Base-by-base conservation (phyloP, 2,329 filamentous ascomycete species). In the Trichophyton mentagrophytes region DNA sequence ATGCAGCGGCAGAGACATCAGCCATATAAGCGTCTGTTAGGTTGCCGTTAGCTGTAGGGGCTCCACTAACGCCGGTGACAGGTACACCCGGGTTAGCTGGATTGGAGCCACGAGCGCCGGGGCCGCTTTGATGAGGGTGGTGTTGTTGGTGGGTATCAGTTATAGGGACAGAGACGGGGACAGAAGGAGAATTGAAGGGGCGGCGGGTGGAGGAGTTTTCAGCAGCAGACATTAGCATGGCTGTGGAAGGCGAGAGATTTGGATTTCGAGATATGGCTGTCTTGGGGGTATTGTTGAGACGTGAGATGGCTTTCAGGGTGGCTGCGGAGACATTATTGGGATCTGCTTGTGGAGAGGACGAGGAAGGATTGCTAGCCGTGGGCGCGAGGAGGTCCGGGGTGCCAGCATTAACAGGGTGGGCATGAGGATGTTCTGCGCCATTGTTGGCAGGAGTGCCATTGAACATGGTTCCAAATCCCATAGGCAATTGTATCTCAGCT, bases 391-490 rank as follows among this genome's bases (percentile, higher is more conserved):
- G 60, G n/a, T 49, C 61, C 20, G 42, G 61, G 42, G 30, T 59
- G 15, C 30, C 36, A 9, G 22, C 13, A 8, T 60, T 36, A 58
- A 44, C 47, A 15, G 25, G 38, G 30, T 55, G 62, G 33, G 22
- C 51, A 22, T 30, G 61, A 46, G 20, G 58, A 25, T 47, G 44
- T 25, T 53, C 27, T 56, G 22, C 11, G 47, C 15, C 27, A 42
- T 30, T 60, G 47, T 51, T 57, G 63, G 38, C 17, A 36, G 57
- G 9, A n/a, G 22, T 22, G 25, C 46, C 27, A 13, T 44, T 47
- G 57, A 74, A 75, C 70, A 75, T 74, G 9, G 67, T 71, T 36
- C 74, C 73, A 59, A 72, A 75, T 0, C 73, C 73, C 15, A 72
- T 70, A 1, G 73, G 73, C 25, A 75, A 60, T 36, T 68, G 68